phyloP scores from a whole-genome alignment of 2,329 filamentous ascomycete species.

The Neonectria magnoliae region DNA sequence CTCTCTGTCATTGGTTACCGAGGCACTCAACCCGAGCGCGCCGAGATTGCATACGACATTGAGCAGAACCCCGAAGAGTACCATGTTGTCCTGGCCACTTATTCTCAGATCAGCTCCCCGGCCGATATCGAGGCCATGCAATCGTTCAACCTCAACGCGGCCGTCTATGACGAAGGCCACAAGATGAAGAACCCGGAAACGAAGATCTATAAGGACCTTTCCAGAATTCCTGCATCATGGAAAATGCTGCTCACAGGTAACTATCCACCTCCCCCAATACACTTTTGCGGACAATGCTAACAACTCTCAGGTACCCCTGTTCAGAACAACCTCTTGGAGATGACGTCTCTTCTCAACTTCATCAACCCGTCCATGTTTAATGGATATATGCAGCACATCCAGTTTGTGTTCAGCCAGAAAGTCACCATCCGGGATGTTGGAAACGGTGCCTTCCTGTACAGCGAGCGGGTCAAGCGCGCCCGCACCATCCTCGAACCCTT shows the following conservation, averaged over 20 bases:
- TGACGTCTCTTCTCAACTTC: conserved; percentile 91
- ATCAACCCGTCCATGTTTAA: conserved; percentile 88
- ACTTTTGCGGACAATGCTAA: conserved; percentile 26
- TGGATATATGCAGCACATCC: conserved; percentile 79
- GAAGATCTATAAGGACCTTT: conserved; percentile 81
- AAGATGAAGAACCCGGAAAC: conserved; percentile 90
- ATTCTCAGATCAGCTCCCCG: conserved; percentile 65
- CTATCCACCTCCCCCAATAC: neutral
- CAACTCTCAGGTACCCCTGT: conserved; percentile 82
- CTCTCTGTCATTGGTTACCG: conserved; percentile 77
- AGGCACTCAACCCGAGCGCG: conserved; percentile 74
- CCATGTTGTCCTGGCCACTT: conserved; percentile 69
- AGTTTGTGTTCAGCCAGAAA: conserved; percentile 90
- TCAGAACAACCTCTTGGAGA: conserved; percentile 93
- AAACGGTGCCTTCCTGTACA: conserved; percentile 85
- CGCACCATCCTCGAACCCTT: conserved; percentile 95
- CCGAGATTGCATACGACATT: conserved; percentile 71
- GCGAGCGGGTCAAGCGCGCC: conserved; percentile 85
- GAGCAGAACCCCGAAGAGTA: conserved; percentile 73
- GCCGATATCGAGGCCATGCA: conserved; percentile 63
- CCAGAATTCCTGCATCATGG: conserved; percentile 82
- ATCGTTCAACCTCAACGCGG: conserved; percentile 60
- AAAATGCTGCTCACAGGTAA: conserved; percentile 75
- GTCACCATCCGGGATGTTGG: conserved; percentile 83
- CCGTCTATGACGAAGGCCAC: conserved; percentile 94